Base-by-base conservation (phyloP, 768 basidiomycete species). In the Pilatotrama ljubarskyi region DNA sequence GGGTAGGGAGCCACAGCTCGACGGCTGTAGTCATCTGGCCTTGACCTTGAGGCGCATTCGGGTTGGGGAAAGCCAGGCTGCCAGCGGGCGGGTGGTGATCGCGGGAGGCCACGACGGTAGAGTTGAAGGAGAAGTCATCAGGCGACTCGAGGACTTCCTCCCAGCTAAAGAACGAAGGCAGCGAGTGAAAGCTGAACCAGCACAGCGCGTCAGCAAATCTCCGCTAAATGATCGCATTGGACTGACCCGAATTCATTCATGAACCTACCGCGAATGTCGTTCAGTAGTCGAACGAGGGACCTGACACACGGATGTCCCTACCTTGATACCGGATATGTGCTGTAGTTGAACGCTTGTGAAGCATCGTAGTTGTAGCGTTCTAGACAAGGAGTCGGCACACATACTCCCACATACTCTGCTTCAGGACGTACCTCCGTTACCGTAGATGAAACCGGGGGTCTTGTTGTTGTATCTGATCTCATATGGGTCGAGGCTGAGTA, bases 91-190 rank as follows among this genome's bases (percentile, higher is more conserved):
- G 79, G 62, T 84, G 84, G 58, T 84, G 83, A 51, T 84, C 81
- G 36, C 83, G 76, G 9, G 83, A 82, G 63, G 76, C 73, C 5
- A 84, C 83, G 8, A 81, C 82, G 0, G 80, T 81, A 0, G 82
- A 83, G 69, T 84, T 84, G 72, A 85, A 84, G 24, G 73, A 73
- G 69, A 83, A 84, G 64, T 84, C 83, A 9, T 77, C 78, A 0
- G 79, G 75, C 3, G 77, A 76, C 20, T 69, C 63, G 4, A 85
- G 77, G 1, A 82, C 84, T 64, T 84, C 82, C 64, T 84, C 76
- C 84, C 84, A 86, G 51, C 73, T 79, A 61, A 83, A 85, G 70
- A 85, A 82, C 0, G 83, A 84, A 5, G 84, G 84, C 80, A 84
- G 82, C 0, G 84, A 85, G 67, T 84, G 84, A 71, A 84, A 84